Percentiles rank a stretch among this genome's conserved stretches.
These are phyloP conservation scores for Neophaeococcomyces aloes DNA, from an alignment of 2,329 filamentous ascomycete species.

Conservation along the genomic window DNA sequence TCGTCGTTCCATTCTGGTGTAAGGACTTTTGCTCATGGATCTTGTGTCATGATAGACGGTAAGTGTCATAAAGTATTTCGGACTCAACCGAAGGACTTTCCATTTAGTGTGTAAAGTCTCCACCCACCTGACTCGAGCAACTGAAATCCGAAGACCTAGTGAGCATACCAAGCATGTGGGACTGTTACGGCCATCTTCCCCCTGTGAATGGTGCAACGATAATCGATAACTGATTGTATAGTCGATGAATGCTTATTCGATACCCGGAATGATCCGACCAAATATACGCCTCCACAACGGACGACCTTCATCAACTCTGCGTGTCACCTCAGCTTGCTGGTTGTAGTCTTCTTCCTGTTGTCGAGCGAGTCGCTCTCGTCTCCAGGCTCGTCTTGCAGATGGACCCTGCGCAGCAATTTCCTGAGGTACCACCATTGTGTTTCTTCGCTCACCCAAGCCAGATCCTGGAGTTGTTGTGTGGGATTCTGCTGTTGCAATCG, in stretches of 20 bases:
- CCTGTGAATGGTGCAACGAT: too few species aligned
- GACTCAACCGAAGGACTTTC: too few species aligned
- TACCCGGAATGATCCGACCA: slow-evolving; percentile 1
- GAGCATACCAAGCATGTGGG: too few species aligned
- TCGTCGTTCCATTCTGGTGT: too few species aligned
- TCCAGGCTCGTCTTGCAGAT: slow-evolving; percentile 18
- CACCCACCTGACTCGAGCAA: too few species aligned
- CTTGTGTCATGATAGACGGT: too few species aligned
- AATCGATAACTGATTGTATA: too few species aligned
- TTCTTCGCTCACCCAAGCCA: slow-evolving; percentile 1
- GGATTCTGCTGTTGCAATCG: neutral
- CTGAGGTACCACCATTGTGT: slow-evolving; percentile 11
- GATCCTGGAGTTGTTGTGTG: slow-evolving; percentile 5
- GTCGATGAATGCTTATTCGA: slow-evolving; percentile 2
- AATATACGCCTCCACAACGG: slow-evolving; percentile 6
- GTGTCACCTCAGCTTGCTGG: slow-evolving; percentile 3
- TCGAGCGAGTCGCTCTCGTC: slow-evolving; percentile 16
- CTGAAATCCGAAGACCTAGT: too few species aligned
- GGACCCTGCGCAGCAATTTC: slow-evolving; percentile 18
- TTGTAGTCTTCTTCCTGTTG: slow-evolving; percentile 16
- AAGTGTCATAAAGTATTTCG: too few species aligned
- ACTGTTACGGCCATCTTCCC: too few species aligned
- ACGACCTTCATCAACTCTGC: slow-evolving; percentile 13
- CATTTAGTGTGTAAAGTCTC: too few species aligned
- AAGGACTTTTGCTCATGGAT: too few species aligned